phyloP scores from a whole-genome alignment of 495 filamentous ascomycete genomes.

The Cairneyella variabilis region DNA sequence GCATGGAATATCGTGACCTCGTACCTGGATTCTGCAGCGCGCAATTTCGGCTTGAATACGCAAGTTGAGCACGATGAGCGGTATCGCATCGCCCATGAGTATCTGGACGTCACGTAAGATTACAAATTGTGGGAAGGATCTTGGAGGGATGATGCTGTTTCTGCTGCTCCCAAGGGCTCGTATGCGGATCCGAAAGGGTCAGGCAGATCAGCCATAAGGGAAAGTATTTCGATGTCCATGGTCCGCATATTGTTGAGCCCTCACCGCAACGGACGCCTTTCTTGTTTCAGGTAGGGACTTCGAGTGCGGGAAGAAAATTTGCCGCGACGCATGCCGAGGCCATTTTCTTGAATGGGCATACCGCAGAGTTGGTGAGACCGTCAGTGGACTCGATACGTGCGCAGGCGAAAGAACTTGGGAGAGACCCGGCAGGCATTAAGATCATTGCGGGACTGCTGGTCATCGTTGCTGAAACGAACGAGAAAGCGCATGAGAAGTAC shows the following conservation, averaged over 20 bases:
- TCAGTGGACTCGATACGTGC: slow-evolving; percentile 48
- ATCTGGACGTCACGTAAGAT: slow-evolving; percentile 20
- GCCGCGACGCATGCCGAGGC: no score
- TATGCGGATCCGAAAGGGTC: slow-evolving; percentile 54
- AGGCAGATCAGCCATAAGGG: slow-evolving; percentile 64
- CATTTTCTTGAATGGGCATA: slow-evolving; percentile 52
- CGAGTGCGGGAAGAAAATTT: no score
- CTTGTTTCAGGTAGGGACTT: no score
- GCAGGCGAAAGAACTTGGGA: slow-evolving; percentile 38
- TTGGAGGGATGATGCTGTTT: slow-evolving; percentile 54
- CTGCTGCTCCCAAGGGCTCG: slow-evolving; percentile 43
- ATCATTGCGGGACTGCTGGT: slow-evolving; percentile 43
- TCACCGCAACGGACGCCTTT: no score
- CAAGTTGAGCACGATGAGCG: slow-evolving; percentile 61
- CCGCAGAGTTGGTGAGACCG: slow-evolving; percentile 39
- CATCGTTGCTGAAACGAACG: slow-evolving; percentile 46
- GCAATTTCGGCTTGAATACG: slow-evolving; percentile 52
- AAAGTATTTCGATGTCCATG: slow-evolving; percentile 62
- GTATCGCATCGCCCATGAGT: slow-evolving; percentile 51
- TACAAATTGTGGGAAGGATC: slow-evolving; percentile 57
- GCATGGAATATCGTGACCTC: slow-evolving; percentile 67
- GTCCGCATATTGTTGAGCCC: slow-evolving; percentile 65
- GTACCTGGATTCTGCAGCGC: slow-evolving; percentile 58
- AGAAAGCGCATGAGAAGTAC: slow-evolving; percentile 50
- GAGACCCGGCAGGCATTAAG: slow-evolving; percentile 50